Conservation (phyloP, 345 rosid genomes). For the Limnanthes douglasii region DNA sequence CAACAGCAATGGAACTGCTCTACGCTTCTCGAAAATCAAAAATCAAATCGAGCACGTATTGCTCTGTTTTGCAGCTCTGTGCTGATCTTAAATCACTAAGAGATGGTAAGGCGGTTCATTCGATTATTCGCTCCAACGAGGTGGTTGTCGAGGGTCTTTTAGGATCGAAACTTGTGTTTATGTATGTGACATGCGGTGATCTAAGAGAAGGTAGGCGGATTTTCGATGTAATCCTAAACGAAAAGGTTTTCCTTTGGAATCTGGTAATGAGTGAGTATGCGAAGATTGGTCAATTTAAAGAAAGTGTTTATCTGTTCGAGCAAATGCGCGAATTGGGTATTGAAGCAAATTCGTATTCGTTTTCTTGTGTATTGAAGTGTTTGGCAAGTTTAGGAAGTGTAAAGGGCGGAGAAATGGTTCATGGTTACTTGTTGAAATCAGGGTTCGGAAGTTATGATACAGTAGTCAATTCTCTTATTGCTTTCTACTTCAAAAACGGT, state of each 20-base stretch:
- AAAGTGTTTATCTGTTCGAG: constrained; percentile 25
- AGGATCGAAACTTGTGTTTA: constrained; percentile 52
- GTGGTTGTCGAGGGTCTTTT: constrained; percentile 24
- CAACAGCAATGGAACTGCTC: constrained; percentile 28
- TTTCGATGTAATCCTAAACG: constrained; percentile 27
- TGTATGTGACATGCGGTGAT: constrained; percentile 56
- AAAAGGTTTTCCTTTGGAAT: constrained; percentile 57
- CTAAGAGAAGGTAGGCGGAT: constrained; percentile 30
- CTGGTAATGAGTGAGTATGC: constrained; percentile 36
- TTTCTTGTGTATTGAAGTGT: constrained; percentile 47
- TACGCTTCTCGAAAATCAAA: constrained; percentile 12
- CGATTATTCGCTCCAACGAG: constrained; percentile 21
- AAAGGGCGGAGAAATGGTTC: constrained; percentile 38
- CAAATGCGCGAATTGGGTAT: constrained; percentile 33
- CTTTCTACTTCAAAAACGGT: constrained; percentile 31
- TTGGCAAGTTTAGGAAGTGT: constrained; percentile 23
- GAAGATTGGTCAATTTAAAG: constrained; percentile 30
- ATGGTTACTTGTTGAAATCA: constrained; percentile 31
- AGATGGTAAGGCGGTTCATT: constrained; percentile 35
- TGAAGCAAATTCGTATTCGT: constrained; percentile 27
- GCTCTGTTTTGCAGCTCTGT: constrained; percentile 45
- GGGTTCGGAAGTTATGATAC: constrained; percentile 24
- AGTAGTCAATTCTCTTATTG: constrained; percentile 36
- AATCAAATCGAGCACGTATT: constrained; percentile 27
- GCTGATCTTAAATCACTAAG: constrained; percentile 30